Base-by-base conservation (phyloP, 495 filamentous ascomycete genomes). In the Neurospora sp. region DNA sequence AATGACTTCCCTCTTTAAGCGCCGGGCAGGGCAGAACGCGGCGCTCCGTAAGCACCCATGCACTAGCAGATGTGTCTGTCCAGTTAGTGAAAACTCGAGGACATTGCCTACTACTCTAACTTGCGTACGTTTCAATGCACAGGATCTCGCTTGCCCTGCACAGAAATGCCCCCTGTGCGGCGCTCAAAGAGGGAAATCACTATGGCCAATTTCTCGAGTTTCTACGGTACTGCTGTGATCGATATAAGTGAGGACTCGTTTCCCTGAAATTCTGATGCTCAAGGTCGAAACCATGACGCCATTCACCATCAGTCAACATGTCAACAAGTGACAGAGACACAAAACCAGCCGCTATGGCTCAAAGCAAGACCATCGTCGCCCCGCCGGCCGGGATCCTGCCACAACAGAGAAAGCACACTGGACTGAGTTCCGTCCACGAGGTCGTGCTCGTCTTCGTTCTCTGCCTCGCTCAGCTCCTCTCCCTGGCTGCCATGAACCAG, bases 391-490 rank as follows among this genome's bases (percentile, higher is more conserved):
- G 5, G 20, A 12, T 23, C 20, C 46, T 11, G 46, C 46, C 46
- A 54, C n/a, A 23, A 23, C 46, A 54, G 46, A 6, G 20, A 23
- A 12, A 48, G n/a, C 39, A 16, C 39, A 23, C 46, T 54, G 46
- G 20, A 20, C n/a, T 54, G 5, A 12, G 20, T 5, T 23, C 2
- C 0, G 1, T 72, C 37, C 74, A 74, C 23, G 74, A 74, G 40
- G 35, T 70, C 18, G 35, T 41, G 54, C 73, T 77, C 38, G 40
- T 77, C 38, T 69, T 70, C 54, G 46, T 77, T 2, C 74, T 77
- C 23, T 77, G 76, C 39, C 74, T 77, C 31, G 76, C 74, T 20
- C 76, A 77, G 72, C 76, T 77, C 40, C 72, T 77, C 39, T 69
- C 72, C 20, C 71, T 77, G 69, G 76, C 76, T 6, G 72, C 62